A percentile compares a stretch with the other conserved stretches of the same genome.
Conservation (phyloP, 2,329 filamentous ascomycete species). For the Calonectria crousiana region DNA sequence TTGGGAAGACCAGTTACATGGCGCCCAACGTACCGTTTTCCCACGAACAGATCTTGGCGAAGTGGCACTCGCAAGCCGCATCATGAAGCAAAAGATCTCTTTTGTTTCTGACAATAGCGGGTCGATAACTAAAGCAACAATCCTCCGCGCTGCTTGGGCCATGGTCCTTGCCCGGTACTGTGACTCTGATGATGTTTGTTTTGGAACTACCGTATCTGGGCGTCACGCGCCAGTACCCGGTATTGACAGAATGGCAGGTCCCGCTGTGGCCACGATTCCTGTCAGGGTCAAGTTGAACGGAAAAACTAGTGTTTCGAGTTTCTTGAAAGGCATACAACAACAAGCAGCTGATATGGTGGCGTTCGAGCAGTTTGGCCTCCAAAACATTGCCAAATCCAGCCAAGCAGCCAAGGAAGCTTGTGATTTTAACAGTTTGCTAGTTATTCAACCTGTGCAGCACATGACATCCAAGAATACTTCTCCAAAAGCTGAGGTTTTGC, state of each 20-base stretch:
- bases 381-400: slow-evolving; percentile 35
- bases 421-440: slow-evolving; percentile 45
- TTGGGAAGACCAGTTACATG: slow-evolving; percentile 1
- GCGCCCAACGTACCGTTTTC: slow-evolving; percentile 7
- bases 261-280: slow-evolving; percentile 56
- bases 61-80: slow-evolving; percentile 47
- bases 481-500: neutral
- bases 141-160: slow-evolving; percentile 58
- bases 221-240: slow-evolving; percentile 41
- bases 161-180: slow-evolving; percentile 64
- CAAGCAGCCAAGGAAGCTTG: slow-evolving; percentile 31
- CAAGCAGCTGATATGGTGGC: slow-evolving; percentile 32
- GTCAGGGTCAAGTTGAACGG: slow-evolving; percentile 53
- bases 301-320: slow-evolving; percentile 4
- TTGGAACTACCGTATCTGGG: slow-evolving; percentile 58
- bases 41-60: neutral
- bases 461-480: neutral
- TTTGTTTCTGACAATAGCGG: neutral
- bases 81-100: slow-evolving; percentile 61
- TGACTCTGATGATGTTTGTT: slow-evolving; percentile 53
- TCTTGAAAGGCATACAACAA: slow-evolving; percentile 28
- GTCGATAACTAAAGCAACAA: slow-evolving; percentile 23
- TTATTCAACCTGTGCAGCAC: slow-evolving; percentile 37
- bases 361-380: slow-evolving; percentile 36
- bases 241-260: slow-evolving; percentile 37